A percentile compares a stretch with the other conserved stretches of the same genome.
Evolutionary conservation across 352 stramenopile species (phyloP).

Genomic region (Peronospora farinosa): DNA sequence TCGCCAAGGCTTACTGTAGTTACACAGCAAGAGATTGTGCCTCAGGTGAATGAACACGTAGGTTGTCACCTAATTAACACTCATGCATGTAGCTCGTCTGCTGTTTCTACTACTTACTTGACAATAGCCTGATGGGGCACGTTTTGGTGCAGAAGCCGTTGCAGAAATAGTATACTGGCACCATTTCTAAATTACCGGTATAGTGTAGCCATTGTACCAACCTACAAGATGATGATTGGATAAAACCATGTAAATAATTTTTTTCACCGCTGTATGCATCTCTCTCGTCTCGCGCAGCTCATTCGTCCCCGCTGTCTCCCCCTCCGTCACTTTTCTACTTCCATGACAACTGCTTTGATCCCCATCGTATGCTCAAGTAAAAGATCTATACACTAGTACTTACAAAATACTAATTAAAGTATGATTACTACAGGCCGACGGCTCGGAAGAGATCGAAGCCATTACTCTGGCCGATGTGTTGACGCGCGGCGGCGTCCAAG

Average conservation of each 20-base stretch:
- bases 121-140: too few species aligned
- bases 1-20: constrained; percentile 93
- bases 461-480: constrained; percentile 70
- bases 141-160: too few species aligned
- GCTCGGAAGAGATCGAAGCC: constrained; percentile 78
- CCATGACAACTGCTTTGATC: constrained; percentile 31
- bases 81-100: too few species aligned
- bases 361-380: constrained; percentile 25
- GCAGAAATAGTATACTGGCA: too few species aligned
- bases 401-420: constrained; percentile 5
- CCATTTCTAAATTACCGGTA: neutral
- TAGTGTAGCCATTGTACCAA: neutral
- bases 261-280: neutral
- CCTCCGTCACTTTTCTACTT: constrained; percentile 9
- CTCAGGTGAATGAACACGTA: constrained; percentile 8
- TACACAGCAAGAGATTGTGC: neutral
- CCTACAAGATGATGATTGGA: neutral
- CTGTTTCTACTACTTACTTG: too few species aligned
- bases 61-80: neutral
- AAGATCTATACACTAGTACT: neutral
- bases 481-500: constrained; percentile 54
- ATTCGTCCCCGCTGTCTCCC: constrained; percentile 1
- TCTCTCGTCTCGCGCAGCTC: neutral
- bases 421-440: constrained; percentile 45
- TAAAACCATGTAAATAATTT: neutral